Evolutionary conservation across 106 monocot species (phyloP), one percentile per base, ranked within the genome.

Genomic region (Phalaenopsis aphrodite): DNA sequence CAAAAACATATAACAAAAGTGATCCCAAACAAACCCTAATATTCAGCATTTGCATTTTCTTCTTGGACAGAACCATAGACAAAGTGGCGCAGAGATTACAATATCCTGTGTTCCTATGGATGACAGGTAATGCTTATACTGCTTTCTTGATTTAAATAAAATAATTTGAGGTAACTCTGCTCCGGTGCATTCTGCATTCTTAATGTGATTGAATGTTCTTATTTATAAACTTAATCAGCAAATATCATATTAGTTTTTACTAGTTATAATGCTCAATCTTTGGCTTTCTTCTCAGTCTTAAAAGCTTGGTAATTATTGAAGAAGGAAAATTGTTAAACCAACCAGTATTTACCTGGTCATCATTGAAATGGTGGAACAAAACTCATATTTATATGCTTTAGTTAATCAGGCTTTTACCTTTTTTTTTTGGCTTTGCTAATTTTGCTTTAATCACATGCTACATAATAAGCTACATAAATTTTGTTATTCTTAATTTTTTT

Each of bases 31-130:
- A 30, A 30, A 30, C 30, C 30, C 24, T 64, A 64, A 64, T 64
- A 64, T 68, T 30, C 36, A 78, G 14, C 78, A 9, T 21, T 64
- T 8, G 23, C 56, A 42, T 41, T 41, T 64, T 64, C 16, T 82
- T 83, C 45, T 49, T 78, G 76, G 81, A 39, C 87, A 97, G 97
- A 84, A 41, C 72, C 94, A 97, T 77, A 84, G 94, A 39, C 78
- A 89, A 86, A 94, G 89, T 77, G 94, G 89, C 39, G 97, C 97
- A 52, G 97, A 94, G 77, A 94, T 97, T 73, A 94, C 89, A 38
- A 90, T 97, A 75, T 87, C 94, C 6, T 92, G 87, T 81, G 21
- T 97, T 37, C 89, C 97, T 47, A 89, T 94, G 86, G 94, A 97
- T 78, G 84, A 88, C 81, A 97, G 92, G 97, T 97, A 89, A 78